A percentile compares a stretch with the other conserved stretches of the same genome.
phyloP scores from a whole-genome alignment of 306 rosid genomes.

The Pterocarpus macrocarpus region DNA sequence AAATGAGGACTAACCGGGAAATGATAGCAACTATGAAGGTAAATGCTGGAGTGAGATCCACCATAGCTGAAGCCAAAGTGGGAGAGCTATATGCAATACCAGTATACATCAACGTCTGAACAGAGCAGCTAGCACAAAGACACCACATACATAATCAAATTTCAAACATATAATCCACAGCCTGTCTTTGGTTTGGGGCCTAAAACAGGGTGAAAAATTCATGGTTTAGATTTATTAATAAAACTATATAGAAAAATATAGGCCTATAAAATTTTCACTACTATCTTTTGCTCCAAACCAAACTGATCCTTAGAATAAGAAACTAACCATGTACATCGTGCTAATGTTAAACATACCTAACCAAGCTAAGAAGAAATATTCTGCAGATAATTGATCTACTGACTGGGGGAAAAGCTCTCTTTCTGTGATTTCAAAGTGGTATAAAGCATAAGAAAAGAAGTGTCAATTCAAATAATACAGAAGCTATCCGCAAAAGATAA shows the following conservation, averaged over 20 bases:
- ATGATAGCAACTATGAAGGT: conserved; percentile 51
- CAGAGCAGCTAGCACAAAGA: conserved; percentile 5
- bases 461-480: too few relatives aligned
- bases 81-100: conserved; percentile 57
- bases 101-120: conserved; percentile 31
- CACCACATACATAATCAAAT: not conserved
- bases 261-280: too few relatives aligned
- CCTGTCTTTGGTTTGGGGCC: too few relatives aligned
- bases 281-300: too few relatives aligned
- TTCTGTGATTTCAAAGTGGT: conserved; percentile 20
- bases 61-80: conserved; percentile 48
- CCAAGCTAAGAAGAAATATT: conserved; percentile 37
- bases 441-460: not conserved
- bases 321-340: too few relatives aligned
- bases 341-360: conserved; percentile 15
- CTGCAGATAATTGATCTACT: not conserved
- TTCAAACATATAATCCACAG: not conserved
- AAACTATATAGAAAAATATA: too few relatives aligned
- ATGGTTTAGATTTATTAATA: too few relatives aligned
- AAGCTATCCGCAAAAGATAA: too few relatives aligned
- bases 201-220: too few relatives aligned
- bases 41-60: conserved; percentile 55
- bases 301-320: too few relatives aligned
- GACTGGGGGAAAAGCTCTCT: conserved; percentile 35
- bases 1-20: conserved; percentile 41